These are phyloP conservation scores for Cymodocea nodosa DNA, from an alignment of 116 monocot genomes.

Conservation along the genomic window DNA sequence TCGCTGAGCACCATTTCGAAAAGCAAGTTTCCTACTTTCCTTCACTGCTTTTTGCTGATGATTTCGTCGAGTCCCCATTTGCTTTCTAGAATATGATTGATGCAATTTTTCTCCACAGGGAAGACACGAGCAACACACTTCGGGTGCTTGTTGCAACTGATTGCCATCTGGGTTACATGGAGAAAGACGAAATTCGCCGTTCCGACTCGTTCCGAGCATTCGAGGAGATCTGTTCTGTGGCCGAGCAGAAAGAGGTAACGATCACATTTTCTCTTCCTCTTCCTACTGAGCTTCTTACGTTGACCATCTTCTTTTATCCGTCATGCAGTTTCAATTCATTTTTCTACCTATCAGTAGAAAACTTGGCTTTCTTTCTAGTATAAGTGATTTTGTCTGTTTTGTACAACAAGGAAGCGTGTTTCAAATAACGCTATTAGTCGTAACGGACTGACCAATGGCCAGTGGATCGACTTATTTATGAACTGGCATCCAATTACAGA, in stretches of 20 bases:
- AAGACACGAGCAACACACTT: slow-evolving; percentile 44
- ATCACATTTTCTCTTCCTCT: background rate
- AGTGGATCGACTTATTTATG: too few species aligned
- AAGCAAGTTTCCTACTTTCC: too few species aligned
- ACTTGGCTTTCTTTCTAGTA: background rate
- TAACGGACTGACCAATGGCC: too few species aligned
- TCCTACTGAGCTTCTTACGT: background rate
- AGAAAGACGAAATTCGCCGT: slow-evolving; percentile 96
- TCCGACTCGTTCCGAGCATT: slow-evolving; percentile 96
- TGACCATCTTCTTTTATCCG: background rate
- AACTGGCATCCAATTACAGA: too few species aligned
- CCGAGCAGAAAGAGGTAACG: slow-evolving; percentile 79
- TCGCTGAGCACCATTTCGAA: too few species aligned
- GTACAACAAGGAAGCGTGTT: too few species aligned
- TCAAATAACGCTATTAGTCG: too few species aligned
- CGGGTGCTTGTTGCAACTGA: slow-evolving; percentile 92
- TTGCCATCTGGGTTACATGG: slow-evolving; percentile 79
- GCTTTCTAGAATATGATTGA: background rate
- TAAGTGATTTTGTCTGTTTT: too few species aligned
- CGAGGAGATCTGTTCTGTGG: slow-evolving; percentile 98
- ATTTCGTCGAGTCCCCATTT: background rate
- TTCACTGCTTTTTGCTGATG: too few species aligned
- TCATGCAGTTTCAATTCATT: background rate
- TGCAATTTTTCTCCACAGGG: slow-evolving; percentile 28
- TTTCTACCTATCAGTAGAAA: background rate